Conservation (phyloP, 1,284 basidiomycete genomes). For the Malassezia sympodialis region DNA sequence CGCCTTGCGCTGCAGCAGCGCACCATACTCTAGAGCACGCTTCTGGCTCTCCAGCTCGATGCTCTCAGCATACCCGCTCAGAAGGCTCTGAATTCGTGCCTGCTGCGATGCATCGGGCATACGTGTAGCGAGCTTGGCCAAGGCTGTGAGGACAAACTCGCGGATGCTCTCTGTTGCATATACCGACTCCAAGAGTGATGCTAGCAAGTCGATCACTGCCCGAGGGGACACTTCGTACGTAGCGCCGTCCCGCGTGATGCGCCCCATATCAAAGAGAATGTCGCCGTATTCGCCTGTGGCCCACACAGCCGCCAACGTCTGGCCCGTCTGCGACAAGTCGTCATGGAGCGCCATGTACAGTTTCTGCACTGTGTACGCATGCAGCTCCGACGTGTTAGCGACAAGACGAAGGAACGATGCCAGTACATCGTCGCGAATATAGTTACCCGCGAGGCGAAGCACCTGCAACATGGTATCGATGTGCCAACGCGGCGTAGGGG, state of each 20-base stretch:
- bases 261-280: constrained; percentile 69
- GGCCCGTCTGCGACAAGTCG: constrained; percentile 91
- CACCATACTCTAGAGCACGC: constrained; percentile 85
- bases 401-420: constrained; percentile 91
- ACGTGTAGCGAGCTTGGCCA: constrained; percentile 82
- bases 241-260: constrained; percentile 62
- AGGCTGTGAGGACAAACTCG: constrained; percentile 79
- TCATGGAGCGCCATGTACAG: constrained; percentile 75
- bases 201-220: constrained; percentile 73
- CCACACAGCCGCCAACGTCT: constrained; percentile 89
- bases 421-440: constrained; percentile 89
- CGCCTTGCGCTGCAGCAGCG: constrained; percentile 60
- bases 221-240: constrained; percentile 60
- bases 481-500: constrained; percentile 97
- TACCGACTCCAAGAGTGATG: constrained; percentile 81
- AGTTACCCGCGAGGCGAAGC: constrained; percentile 92
- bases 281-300: constrained; percentile 95
- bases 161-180: constrained; percentile 83
- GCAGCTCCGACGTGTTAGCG: constrained; percentile 90
- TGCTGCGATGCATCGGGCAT: constrained; percentile 56
- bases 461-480: constrained; percentile 93
- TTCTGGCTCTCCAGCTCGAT: constrained; percentile 87
- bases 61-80: constrained; percentile 68
- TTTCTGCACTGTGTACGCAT: constrained; percentile 87
- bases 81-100: constrained; percentile 65